A percentile compares a stretch with the other conserved stretches of the same genome.
Conservation (phyloP, 306 rosid genomes). For the Senna tora region DNA sequence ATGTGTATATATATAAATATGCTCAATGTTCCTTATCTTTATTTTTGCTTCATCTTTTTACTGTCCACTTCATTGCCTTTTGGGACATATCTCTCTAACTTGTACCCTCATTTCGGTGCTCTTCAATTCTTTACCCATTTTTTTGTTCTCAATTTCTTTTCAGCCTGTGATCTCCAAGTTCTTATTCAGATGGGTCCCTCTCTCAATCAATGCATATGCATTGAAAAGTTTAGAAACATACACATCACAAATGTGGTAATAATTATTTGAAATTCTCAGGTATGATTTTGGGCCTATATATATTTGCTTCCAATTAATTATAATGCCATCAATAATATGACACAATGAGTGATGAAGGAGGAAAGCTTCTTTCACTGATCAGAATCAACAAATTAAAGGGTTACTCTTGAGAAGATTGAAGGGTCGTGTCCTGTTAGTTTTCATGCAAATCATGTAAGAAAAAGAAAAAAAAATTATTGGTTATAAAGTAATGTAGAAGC, state of each 20-base stretch:
- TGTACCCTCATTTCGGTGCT: neutral
- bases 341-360: no score
- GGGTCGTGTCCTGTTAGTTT: neutral
- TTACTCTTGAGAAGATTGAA: neutral
- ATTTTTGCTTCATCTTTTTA: slow-evolving; percentile 29
- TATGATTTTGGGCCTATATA: slow-evolving; percentile 10
- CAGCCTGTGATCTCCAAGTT: no score
- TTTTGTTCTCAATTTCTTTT: no score
- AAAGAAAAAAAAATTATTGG: slow-evolving; percentile 2
- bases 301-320: neutral
- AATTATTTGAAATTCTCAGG: neutral
- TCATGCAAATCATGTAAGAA: neutral
- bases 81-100: neutral
- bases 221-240: slow-evolving; percentile 18
- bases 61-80: slow-evolving; percentile 25
- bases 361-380: no score
- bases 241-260: slow-evolving; percentile 1
- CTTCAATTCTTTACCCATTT: no score
- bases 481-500: neutral
- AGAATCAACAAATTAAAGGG: no score
- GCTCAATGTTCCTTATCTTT: neutral
- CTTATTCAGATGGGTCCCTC: neutral
- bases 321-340: no score
- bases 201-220: neutral
- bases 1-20: no score